A percentile compares a stretch with the other conserved stretches of the same genome.
Evolutionary conservation across 1,139 yeast genomes (phyloP).

Genomic region (Candida tropicalis): DNA sequence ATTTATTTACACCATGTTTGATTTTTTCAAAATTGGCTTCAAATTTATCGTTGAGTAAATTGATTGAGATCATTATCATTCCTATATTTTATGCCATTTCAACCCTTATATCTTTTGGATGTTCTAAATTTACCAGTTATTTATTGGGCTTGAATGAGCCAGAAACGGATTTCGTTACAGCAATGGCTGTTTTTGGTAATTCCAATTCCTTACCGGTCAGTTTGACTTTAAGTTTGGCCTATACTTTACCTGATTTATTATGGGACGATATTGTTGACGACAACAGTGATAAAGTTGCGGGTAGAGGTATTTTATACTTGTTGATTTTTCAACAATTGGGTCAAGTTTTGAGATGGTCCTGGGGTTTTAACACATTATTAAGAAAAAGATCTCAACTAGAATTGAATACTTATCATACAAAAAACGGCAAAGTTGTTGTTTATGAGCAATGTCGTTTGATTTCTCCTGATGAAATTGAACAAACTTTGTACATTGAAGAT

Average conservation of each 20-base stretch:
- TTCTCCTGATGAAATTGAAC: constrained; percentile 8
- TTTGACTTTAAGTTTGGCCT: constrained; percentile 68
- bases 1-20: constrained; percentile 81
- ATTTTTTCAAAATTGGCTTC: constrained; percentile 81
- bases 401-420: constrained; percentile 32
- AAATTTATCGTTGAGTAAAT: constrained; percentile 64
- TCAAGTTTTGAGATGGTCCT: constrained; percentile 83
- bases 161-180: constrained; percentile 79
- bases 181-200: constrained; percentile 88
- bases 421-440: constrained; percentile 14
- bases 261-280: constrained; percentile 78
- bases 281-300: constrained; percentile 69
- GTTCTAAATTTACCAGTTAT: constrained; percentile 53
- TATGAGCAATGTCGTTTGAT: constrained; percentile 16
- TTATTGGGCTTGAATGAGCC: constrained; percentile 57
- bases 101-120: constrained; percentile 59
- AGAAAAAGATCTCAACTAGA: constrained; percentile 51
- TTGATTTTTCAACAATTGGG: constrained; percentile 85
- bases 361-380: constrained; percentile 83
- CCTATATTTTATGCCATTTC: constrained; percentile 72
- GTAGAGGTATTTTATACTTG: constrained; percentile 76
- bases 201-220: constrained; percentile 83
- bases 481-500: constrained; percentile 12
- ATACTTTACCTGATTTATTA: constrained; percentile 67
- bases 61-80: constrained; percentile 69